Evolutionary conservation across 1,139 yeast genomes (phyloP), one percentile per base, ranked within the genome.

Genomic region (Lodderomyces orthopsilosis): DNA sequence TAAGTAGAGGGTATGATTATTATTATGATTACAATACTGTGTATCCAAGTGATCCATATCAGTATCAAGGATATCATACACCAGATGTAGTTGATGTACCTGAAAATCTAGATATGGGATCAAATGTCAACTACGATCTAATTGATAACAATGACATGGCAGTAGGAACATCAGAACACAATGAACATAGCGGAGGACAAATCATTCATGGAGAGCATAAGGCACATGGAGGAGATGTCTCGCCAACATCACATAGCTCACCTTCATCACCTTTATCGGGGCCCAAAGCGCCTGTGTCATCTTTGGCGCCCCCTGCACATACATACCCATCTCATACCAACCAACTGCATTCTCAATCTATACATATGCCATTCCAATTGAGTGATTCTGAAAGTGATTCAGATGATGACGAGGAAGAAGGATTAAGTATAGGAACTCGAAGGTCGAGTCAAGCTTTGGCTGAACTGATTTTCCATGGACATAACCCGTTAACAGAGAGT

Each of bases 11-110:
- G 40, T 83, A 83, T 58, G 90, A 85, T 59, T 85, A 87, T 66
- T 83, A 83, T 59, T 90, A 90, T 60, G 96, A 90, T 64, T 89
- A 89, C 63, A 88, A 87, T 58, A 77, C 93, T 1, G 96, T 89
- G 17, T 88, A 85, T 58, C 76, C 81, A 3, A 76, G 71, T 32
- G 81, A 79, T 51, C 36, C 40, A 14, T 33, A 36, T 18, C 36
- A 43, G 9, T 36, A 21, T 24, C 67, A 76, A 47, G 77, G 78
- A 47, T 48, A 53, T 18, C 55, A 57, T 35, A 50, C 55, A 2
- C 74, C 76, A 56, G 65, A 65, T 46, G 76, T 73, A 19, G 68
- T 68, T 49, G 79, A 64, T 61, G 73, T 62, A 42, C 81, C 70
- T 27, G 79, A 62, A 54, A 71, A 70, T 48, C 66, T 74, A 40